Conservation (phyloP, 352 stramenopile genomes). For the Phytophthora aleatoria region DNA sequence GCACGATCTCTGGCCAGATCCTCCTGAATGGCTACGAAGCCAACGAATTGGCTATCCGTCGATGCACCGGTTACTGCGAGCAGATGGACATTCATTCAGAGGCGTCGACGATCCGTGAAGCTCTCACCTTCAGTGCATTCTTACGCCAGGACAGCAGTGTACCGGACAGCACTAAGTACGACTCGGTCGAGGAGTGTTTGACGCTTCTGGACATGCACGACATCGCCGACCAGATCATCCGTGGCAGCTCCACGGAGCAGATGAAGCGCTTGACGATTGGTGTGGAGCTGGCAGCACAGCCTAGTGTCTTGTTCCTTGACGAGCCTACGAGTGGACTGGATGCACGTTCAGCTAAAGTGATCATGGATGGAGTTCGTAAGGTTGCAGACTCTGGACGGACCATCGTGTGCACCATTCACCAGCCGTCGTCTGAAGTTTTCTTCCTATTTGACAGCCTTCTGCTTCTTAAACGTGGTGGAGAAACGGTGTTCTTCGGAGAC, state of each 20-base stretch:
- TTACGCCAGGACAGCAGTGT: slow-evolving; percentile 38
- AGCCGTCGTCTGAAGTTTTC: slow-evolving; percentile 31
- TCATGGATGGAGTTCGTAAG: slow-evolving; percentile 72
- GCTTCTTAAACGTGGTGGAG: slow-evolving; percentile 65
- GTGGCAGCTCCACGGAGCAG: slow-evolving; percentile 34
- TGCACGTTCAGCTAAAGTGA: slow-evolving; percentile 52
- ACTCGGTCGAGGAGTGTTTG: slow-evolving; percentile 42
- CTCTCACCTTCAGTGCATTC: slow-evolving; percentile 26
- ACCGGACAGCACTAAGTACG: slow-evolving; percentile 36
- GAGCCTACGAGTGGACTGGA: slow-evolving; percentile 65
- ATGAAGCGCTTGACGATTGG: slow-evolving; percentile 12
- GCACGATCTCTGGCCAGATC: not conserved
- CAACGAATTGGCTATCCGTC: slow-evolving; percentile 41
- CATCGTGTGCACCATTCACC: slow-evolving; percentile 63
- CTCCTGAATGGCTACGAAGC: slow-evolving; percentile 27
- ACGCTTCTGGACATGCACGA: slow-evolving; percentile 45
- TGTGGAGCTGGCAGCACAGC: slow-evolving; percentile 4
- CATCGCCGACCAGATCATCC: slow-evolving; percentile 46
- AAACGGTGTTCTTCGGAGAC: slow-evolving; percentile 63
- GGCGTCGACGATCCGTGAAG: slow-evolving; percentile 72
- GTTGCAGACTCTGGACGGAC: slow-evolving; percentile 57
- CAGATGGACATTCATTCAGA: slow-evolving; percentile 76
- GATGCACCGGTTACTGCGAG: slow-evolving; percentile 50
- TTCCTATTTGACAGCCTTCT: slow-evolving; percentile 77
- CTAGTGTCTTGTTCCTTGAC: slow-evolving; percentile 26